Percentiles rank a stretch among this genome's conserved stretches.
Evolutionary conservation across 495 filamentous ascomycete species (phyloP).

Genomic region (Rusavskia elegans): DNA sequence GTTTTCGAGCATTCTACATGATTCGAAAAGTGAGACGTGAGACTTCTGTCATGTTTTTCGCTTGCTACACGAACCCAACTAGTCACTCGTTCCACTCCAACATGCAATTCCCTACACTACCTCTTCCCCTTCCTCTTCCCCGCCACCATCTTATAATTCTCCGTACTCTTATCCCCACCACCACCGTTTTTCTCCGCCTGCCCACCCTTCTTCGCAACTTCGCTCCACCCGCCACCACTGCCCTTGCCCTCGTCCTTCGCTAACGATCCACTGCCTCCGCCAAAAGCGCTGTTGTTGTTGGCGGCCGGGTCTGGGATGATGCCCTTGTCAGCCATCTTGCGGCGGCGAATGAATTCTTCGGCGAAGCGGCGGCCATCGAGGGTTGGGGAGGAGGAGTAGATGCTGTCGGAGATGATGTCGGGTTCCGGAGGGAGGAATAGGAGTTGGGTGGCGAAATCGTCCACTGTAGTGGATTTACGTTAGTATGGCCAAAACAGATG

Average conservation of each 20-base stretch:
- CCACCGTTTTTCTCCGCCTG: constrained; percentile 34
- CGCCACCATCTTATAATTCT: constrained; percentile 76
- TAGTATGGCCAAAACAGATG: neutral
- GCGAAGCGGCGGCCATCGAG: constrained; percentile 87
- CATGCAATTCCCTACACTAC: constrained; percentile 19
- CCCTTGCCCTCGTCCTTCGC: constrained; percentile 14
- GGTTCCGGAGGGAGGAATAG: constrained; percentile 58
- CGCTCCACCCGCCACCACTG: constrained; percentile 70
- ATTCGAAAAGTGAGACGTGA: no score
- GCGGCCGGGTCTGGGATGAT: constrained; percentile 42
- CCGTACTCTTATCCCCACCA: constrained; percentile 34
- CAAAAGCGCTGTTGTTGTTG: neutral
- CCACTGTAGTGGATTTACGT: constrained; percentile 33
- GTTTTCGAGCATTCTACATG: no score
- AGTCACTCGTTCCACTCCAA: neutral
- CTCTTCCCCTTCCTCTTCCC: constrained; percentile 87
- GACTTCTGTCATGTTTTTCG: no score
- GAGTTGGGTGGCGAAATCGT: constrained; percentile 63
- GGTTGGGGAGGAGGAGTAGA: constrained; percentile 70
- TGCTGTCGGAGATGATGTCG: constrained; percentile 71
- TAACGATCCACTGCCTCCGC: neutral
- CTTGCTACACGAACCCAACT: neutral
- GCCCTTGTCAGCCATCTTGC: constrained; percentile 81
- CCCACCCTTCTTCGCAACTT: constrained; percentile 86
- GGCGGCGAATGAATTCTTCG: constrained; percentile 83